Base-by-base conservation (phyloP, 176 grass and related monocot species). In the Oryza nivara region DNA sequence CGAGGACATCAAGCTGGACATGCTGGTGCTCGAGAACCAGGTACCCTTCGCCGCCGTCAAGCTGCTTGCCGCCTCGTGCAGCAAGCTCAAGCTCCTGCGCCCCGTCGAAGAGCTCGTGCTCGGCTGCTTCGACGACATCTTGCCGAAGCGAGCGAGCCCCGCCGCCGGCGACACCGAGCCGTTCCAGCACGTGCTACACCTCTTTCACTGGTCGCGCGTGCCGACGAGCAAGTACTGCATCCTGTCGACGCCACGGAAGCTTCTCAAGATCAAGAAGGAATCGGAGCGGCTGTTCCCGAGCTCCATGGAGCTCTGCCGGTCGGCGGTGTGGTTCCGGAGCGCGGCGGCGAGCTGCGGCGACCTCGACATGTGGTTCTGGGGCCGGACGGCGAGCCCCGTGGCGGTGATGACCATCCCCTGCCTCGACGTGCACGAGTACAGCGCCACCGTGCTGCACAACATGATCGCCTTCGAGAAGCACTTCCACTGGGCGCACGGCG, bases 21-120 rank as follows among this genome's bases (percentile, higher is more conserved):
- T 92, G 66, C 84, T 92, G 0, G 58, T 89, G 56, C 87, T 89
- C n/a, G 84, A 92, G 80, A 92, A 92, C 76, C 91, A 87, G 84
- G 34, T 92, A 1, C 87, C 91, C 17, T 92, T 89, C 66, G 22
- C 73, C 3, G 75, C 80, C 66, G 65, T 92, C 64, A 85, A 89
- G 74, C 36, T 88, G 8, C 90, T 92, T 20, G 82, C 73, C 2
- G 72, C 83, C 9, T 71, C 43, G 65, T 89, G 88, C 78, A 3
- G 23, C 4, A 35, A 19, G 43, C 72, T 88, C 17, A 76, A n/a
- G 52, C 81, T 85, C 78, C 43, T 14, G 17, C 20, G 32, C 49
- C 38, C 85, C 65, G 43, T 80, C 48, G 78, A 85, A 45, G 72
- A 54, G 61, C 83, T 88, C n/a, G 86, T 88, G 64, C 83, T 92